Percentiles rank a stretch among this genome's conserved stretches.
Conservation (phyloP, 768 basidiomycete genomes). For the Dacryopinax primogenitus region DNA sequence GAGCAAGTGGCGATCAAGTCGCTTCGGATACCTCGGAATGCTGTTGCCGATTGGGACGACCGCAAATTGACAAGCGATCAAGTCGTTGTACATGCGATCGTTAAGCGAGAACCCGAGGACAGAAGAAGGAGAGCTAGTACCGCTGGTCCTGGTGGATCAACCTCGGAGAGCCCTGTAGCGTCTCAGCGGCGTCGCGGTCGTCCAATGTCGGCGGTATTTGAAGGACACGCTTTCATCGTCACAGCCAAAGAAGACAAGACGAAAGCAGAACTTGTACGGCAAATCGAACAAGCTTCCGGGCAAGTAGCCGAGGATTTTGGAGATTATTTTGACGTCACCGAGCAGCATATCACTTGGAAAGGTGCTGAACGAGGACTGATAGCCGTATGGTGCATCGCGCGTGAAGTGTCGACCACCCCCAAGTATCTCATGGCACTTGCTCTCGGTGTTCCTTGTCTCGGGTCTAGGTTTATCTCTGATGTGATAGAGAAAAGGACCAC, state of each 20-base stretch:
- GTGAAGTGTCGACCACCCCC: conserved; percentile 49
- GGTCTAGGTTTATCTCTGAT: conserved; percentile 9
- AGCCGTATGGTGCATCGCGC: conserved; percentile 21
- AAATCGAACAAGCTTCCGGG: conserved; percentile 12
- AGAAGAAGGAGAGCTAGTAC: neutral
- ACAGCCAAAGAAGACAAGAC: neutral
- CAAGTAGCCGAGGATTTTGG: conserved; percentile 14
- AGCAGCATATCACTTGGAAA: neutral
- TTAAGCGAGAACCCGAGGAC: neutral
- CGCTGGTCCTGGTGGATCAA: neutral
- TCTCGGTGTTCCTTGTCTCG: conserved; percentile 71
- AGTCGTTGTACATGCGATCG: conserved; percentile 2
- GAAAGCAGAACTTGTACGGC: neutral
- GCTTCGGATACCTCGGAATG: conserved; percentile 1
- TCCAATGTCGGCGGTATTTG: neutral
- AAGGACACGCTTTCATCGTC: neutral
- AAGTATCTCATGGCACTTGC: conserved; percentile 76
- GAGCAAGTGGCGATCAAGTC: conserved; percentile 4
- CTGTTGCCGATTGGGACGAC: conserved; percentile 13
- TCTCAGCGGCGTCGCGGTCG: neutral
- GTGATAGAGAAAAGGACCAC: conserved; percentile 16
- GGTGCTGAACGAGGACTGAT: conserved; percentile 12
- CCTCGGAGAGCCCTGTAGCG: neutral
- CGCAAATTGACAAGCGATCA: conserved; percentile 15
- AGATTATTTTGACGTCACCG: conserved; percentile 14